phyloP scores from a whole-genome alignment of 768 basidiomycete genomes.

The Trametes elegans region DNA sequence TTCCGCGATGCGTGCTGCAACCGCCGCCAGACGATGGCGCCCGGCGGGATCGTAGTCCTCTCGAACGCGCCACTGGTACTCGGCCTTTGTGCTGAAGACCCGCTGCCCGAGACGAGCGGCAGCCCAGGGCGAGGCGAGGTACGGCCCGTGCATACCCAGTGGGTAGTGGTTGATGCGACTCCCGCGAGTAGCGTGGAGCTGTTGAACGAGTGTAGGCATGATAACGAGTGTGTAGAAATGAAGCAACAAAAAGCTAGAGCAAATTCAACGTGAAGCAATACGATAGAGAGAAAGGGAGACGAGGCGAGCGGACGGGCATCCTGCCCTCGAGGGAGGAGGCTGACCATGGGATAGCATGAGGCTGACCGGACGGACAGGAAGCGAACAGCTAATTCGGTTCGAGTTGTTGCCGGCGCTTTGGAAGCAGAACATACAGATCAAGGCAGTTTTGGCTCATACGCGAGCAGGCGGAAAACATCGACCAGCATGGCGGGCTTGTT shows the following conservation, averaged over 20 bases:
- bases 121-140: not conserved
- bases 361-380: too few species aligned
- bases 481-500: too few species aligned
- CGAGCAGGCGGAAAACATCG: too few species aligned
- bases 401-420: too few species aligned
- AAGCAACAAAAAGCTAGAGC: not conserved
- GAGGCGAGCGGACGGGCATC: too few species aligned
- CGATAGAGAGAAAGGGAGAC: not conserved
- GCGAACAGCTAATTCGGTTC: too few species aligned
- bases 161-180: not conserved
- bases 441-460: too few species aligned
- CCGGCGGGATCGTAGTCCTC: constrained; percentile 1
- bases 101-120: constrained; percentile 1
- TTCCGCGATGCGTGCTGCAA: not conserved
- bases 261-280: not conserved
- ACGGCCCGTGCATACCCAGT: not conserved
- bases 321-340: too few species aligned
- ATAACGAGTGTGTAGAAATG: not conserved
- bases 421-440: too few species aligned
- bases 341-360: too few species aligned
- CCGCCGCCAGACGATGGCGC: not conserved
- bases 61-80: not conserved
- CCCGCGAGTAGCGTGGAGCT: not conserved
- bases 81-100: not conserved
- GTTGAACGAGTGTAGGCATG: not conserved